Evolutionary conservation across 768 basidiomycete species (phyloP), one percentile per base, ranked within the genome.

Genomic region (Suillus brevipes): DNA sequence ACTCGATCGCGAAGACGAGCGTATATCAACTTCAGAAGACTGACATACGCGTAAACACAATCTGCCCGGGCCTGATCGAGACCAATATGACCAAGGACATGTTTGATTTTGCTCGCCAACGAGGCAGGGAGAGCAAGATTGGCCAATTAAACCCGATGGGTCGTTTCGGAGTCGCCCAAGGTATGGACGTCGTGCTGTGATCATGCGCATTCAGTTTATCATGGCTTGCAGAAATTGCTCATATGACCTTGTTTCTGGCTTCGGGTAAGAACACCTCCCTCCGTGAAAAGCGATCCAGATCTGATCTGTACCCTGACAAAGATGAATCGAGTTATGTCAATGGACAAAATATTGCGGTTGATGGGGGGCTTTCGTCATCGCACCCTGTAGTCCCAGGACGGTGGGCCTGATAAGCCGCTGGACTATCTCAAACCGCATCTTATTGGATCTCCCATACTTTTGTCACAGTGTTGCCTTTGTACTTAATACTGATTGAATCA

Each of bases 321-420:
- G 94, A 95, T 69, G 92, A 94, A 67, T 89, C 93, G 1, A 95
- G 93, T 77, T 96, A 95, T 75, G 87, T 98, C 63, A 97, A 96
- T 72, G 96, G 93, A 18, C 92, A 95, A 72, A 90, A 88, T 70
- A 83, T 94, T 37, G 89, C 89, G 0, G 89, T 95, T 37, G 95
- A 97, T 69, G 96, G 95, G 8, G 95, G 94, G 1, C 76, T 97
- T 65, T 89, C 91, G 13, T 80, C 89, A 31, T 93, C 92, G 0
- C 85, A 87, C 70, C 94, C 94, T 6, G 88, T 94, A 9, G 78
- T 90, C 8, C 90, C 92, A 5, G 93, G 93, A 1, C 84, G 87
- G 73, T 85, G 85, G 84, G 82, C 80, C n/a, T 92, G 69, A 79
- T 60, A n/a, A 14, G 50, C 69, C 18, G 40, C 38, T 28, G 23